A percentile compares a stretch with the other conserved stretches of the same genome.
Evolutionary conservation across 2,329 filamentous ascomycete genomes (phyloP).

Genomic region (Hymenoscyphus salicellus): DNA sequence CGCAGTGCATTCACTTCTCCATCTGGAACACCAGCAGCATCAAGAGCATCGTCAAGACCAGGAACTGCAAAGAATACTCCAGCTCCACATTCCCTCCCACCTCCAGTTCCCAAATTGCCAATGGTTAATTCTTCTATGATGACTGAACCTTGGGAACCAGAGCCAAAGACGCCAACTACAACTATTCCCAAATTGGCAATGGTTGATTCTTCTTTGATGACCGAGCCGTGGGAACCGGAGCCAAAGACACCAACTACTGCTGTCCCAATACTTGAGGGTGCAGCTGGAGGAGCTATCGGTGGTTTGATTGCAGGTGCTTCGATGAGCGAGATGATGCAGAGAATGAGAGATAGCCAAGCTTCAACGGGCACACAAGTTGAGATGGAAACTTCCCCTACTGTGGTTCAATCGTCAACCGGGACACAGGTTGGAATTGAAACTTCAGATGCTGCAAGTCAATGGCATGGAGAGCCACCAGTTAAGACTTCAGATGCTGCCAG

Average conservation of each 20-base stretch:
- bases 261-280: constrained; percentile 19
- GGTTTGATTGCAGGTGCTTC: constrained; percentile 22
- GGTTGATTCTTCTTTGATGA: constrained; percentile 61
- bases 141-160: constrained; percentile 55
- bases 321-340: constrained; percentile 15
- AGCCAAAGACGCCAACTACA: constrained; percentile 39
- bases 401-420: constrained; percentile 27
- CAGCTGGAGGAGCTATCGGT: constrained; percentile 17
- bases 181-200: constrained; percentile 37
- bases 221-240: constrained; percentile 51
- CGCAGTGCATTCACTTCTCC: constrained; percentile 44
- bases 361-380: constrained; percentile 16
- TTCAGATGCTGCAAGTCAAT: constrained; percentile 16
- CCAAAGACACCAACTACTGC: constrained; percentile 24
- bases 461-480: constrained; percentile 7
- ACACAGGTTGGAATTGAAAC: constrained; percentile 5
- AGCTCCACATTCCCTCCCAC: constrained; percentile 48
- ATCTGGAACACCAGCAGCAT: constrained; percentile 41
- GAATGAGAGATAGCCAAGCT: constrained; percentile 32
- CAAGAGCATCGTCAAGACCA: constrained; percentile 23
- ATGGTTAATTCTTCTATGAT: constrained; percentile 62
- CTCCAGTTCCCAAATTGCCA: constrained; percentile 46
- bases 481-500: constrained; percentile 32
- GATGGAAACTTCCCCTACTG: background rate
- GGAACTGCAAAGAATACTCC: constrained; percentile 34